phyloP scores from a whole-genome alignment of 2,329 filamentous ascomycete species.

The Nigrospora sphaerica region DNA sequence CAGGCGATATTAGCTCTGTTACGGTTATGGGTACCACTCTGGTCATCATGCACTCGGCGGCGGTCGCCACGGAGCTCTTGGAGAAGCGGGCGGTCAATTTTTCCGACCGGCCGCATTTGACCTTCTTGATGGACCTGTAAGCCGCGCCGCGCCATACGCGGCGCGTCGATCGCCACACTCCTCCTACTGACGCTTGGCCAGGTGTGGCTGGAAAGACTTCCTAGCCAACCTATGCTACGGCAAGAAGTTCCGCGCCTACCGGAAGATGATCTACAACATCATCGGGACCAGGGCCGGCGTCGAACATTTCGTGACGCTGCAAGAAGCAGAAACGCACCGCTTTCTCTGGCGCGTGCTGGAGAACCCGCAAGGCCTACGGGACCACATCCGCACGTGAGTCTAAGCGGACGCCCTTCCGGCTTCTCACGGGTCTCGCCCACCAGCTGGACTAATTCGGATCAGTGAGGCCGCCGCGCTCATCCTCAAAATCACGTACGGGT shows the following conservation, averaged over 20 bases:
- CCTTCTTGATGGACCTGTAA: too few species aligned
- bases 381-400: conserved; percentile 34
- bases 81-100: conserved; percentile 25
- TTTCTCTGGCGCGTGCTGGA: conserved; percentile 34
- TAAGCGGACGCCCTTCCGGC: conserved; percentile 18
- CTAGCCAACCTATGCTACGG: conserved; percentile 27
- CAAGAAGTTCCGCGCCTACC: conserved; percentile 28
- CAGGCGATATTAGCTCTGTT: conserved; percentile 27
- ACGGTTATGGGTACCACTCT: conserved; percentile 32
- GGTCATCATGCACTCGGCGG: conserved; percentile 30
- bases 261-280: conserved; percentile 35
- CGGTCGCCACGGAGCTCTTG: conserved; percentile 28
- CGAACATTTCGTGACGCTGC: conserved; percentile 29
- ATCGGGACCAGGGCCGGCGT: conserved; percentile 34
- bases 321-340: conserved; percentile 35
- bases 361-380: conserved; percentile 25
- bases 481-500: conserved; percentile 20
- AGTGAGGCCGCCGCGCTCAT: conserved; percentile 22
- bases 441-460: conserved; percentile 9
- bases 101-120: conserved; percentile 22
- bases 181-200: conserved; percentile 1
- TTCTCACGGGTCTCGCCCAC: conserved; percentile 11
- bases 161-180: background rate
- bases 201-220: conserved; percentile 28
- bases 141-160: too few species aligned